phyloP scores from a whole-genome alignment of 2,329 filamentous ascomycete genomes.

The Sclerotinia minor region DNA sequence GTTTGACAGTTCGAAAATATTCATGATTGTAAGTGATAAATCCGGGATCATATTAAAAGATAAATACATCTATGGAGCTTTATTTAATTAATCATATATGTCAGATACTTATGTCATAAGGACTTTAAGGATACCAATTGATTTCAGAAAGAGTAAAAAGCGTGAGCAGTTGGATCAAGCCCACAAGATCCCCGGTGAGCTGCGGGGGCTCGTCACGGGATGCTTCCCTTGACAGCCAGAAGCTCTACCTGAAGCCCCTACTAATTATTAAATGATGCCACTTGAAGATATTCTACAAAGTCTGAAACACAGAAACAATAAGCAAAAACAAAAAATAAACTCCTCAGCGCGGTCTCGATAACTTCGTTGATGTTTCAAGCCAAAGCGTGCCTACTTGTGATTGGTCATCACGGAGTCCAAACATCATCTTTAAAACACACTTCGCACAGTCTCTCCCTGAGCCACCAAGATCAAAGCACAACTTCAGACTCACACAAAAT shows the following conservation, averaged over 20 bases:
- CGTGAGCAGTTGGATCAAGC: not conserved
- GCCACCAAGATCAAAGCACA: conserved; percentile 25
- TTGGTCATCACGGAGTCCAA: conserved; percentile 10
- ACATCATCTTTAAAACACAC: conserved; percentile 25
- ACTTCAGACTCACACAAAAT: conserved; percentile 16
- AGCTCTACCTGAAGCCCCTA: not conserved
- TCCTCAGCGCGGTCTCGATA: not conserved
- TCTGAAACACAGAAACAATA: not conserved
- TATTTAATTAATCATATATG: not conserved
- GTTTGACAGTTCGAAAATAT: not conserved
- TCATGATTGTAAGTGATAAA: not conserved
- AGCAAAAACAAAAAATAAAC: not conserved
- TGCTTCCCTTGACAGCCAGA: not conserved
- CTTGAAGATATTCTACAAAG: not conserved
- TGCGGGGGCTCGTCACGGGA: not conserved
- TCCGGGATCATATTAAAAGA: not conserved
- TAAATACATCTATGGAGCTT: not conserved
- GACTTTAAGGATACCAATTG: too few relatives aligned
- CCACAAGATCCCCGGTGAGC: not conserved
- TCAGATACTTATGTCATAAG: too few relatives aligned
- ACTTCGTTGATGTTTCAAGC: conserved; percentile 19
- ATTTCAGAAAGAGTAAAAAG: not conserved
- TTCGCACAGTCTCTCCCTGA: conserved; percentile 18
- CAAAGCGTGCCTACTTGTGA: not conserved
- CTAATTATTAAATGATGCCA: not conserved